phyloP scores from a whole-genome alignment of 1,139 yeast species.

The Candida tetrigidarum region DNA sequence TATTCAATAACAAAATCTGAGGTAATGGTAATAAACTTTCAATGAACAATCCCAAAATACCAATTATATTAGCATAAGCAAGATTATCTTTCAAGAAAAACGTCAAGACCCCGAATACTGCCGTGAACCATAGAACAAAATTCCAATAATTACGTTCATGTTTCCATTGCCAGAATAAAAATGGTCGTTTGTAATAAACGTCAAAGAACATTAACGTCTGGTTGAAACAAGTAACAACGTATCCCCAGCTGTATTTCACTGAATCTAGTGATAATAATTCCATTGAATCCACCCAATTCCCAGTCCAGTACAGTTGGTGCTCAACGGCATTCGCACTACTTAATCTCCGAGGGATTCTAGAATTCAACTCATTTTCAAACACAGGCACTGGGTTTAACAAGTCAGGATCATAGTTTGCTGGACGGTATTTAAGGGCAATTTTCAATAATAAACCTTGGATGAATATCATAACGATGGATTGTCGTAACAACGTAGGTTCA shows the following conservation, averaged over 20 bases:
- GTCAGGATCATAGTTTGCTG: slow-evolving; percentile 45
- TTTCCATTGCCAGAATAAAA: slow-evolving; percentile 87
- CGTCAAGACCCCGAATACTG: slow-evolving; percentile 47
- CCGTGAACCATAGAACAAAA: slow-evolving; percentile 56
- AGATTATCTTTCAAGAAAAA: slow-evolving; percentile 41
- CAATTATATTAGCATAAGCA: slow-evolving; percentile 61
- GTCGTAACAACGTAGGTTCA: slow-evolving; percentile 74
- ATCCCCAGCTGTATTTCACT: slow-evolving; percentile 15
- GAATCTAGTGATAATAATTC: slow-evolving; percentile 10
- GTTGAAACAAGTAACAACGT: slow-evolving; percentile 15
- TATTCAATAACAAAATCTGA: slow-evolving; percentile 73
- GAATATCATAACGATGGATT: slow-evolving; percentile 75
- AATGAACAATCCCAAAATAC: slow-evolving; percentile 71
- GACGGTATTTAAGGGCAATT: slow-evolving; percentile 65
- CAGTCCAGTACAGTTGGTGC: slow-evolving; percentile 16
- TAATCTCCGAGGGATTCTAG: slow-evolving; percentile 24
- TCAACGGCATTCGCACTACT: slow-evolving; percentile 16
- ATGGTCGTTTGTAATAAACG: slow-evolving; percentile 68
- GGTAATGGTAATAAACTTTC: slow-evolving; percentile 90
- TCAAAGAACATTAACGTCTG: slow-evolving; percentile 62
- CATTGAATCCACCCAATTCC: slow-evolving; percentile 10
- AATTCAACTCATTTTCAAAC: slow-evolving; percentile 32
- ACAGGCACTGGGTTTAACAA: slow-evolving; percentile 37
- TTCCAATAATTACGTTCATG: slow-evolving; percentile 66
- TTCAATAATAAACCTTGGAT: slow-evolving; percentile 69